These are phyloP conservation scores for Neofusicoccum ribis DNA, from an alignment of 2,329 filamentous ascomycete species.

Conservation along the genomic window DNA sequence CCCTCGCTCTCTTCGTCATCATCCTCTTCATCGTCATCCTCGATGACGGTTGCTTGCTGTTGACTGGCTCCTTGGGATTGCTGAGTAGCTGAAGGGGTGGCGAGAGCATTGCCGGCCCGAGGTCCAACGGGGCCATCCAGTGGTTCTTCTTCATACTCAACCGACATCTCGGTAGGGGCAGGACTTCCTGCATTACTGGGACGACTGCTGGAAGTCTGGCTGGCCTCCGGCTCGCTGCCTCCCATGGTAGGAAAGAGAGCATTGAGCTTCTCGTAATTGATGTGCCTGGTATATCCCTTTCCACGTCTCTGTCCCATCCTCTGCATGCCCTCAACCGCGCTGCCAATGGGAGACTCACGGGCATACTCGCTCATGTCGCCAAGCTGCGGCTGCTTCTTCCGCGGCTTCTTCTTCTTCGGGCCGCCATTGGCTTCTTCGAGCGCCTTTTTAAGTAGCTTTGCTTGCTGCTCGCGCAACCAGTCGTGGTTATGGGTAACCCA, in stretches of 20 bases:
- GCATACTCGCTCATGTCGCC: slow-evolving; percentile 38
- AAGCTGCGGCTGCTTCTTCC: slow-evolving; percentile 39
- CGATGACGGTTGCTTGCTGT: neutral
- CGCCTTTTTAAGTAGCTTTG: slow-evolving; percentile 76
- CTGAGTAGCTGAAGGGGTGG: slow-evolving; percentile 4
- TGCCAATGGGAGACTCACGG: slow-evolving; percentile 40
- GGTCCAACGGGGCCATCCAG: neutral
- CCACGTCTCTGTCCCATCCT: slow-evolving; percentile 49
- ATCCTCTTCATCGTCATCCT: slow-evolving; percentile 12
- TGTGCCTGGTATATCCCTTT: slow-evolving; percentile 42
- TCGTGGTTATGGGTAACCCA: slow-evolving; percentile 96
- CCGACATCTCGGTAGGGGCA: neutral
- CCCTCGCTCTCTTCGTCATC: slow-evolving; percentile 13
- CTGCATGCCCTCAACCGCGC: slow-evolving; percentile 46
- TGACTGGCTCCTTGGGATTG: neutral
- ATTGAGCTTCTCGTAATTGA: slow-evolving; percentile 50
- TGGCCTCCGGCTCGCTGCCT: neutral
- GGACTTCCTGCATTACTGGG: slow-evolving; percentile 14
- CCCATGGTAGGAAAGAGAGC: slow-evolving; percentile 19
- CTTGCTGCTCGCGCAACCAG: slow-evolving; percentile 83
- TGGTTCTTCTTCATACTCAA: slow-evolving; percentile 10
- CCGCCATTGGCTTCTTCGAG: slow-evolving; percentile 55
- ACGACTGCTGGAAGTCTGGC: slow-evolving; percentile 12
- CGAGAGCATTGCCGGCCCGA: neutral
- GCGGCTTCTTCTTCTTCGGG: slow-evolving; percentile 49